Evolutionary conservation across 495 filamentous ascomycete genomes (phyloP).

Genomic region (Tuber brumale): DNA sequence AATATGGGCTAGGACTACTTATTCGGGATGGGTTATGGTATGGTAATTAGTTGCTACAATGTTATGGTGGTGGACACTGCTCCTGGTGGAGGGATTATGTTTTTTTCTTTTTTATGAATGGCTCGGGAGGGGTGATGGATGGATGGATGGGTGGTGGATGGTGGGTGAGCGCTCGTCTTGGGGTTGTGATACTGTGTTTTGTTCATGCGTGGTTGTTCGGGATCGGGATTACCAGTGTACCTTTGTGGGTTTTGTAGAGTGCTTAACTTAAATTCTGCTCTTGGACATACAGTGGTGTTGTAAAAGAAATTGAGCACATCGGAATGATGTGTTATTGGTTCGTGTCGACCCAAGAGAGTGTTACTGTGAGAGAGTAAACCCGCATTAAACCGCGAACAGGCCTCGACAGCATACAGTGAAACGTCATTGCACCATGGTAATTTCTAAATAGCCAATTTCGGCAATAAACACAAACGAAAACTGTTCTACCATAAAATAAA

Average conservation of each 20-base stretch:
- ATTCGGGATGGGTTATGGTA: too few relatives aligned
- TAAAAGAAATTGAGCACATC: neutral
- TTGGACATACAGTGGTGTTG: neutral
- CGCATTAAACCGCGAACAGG: neutral
- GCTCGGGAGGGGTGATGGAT: neutral
- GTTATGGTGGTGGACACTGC: too few relatives aligned
- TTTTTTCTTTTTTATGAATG: too few relatives aligned
- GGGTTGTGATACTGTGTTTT: neutral
- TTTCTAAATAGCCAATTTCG: neutral
- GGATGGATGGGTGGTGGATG: too few relatives aligned
- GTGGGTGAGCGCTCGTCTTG: neutral
- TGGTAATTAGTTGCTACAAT: too few relatives aligned
- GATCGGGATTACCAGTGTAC: neutral
- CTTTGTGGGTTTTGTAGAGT: neutral
- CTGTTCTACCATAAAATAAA: neutral
- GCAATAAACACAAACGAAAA: neutral
- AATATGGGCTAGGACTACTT: too few relatives aligned
- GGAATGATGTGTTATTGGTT: neutral
- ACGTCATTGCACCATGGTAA: neutral
- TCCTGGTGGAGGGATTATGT: too few relatives aligned
- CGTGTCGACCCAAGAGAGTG: neutral
- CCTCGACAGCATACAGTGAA: neutral
- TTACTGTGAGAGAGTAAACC: neutral
- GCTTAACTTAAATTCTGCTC: neutral
- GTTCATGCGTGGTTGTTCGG: neutral